These are phyloP conservation scores for Sugiyamaella paludigena DNA, from an alignment of 1,139 yeast genomes.

Conservation along the genomic window DNA sequence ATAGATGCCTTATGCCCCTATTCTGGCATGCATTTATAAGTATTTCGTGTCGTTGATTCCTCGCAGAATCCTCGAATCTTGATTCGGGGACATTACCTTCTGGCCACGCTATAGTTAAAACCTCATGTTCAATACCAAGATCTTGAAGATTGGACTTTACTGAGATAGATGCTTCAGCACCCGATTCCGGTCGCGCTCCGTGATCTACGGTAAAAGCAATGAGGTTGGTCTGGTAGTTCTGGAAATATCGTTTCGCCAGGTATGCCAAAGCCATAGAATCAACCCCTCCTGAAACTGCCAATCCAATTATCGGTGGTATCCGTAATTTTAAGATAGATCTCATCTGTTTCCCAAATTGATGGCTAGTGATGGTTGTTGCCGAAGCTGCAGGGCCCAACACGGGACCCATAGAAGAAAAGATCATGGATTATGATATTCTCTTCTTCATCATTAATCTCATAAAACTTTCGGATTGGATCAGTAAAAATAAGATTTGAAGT, in stretches of 20 bases:
- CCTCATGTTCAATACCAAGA: constrained; percentile 46
- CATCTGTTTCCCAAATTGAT: constrained; percentile 14
- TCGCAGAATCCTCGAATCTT: constrained; percentile 28
- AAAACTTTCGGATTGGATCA: too few species aligned
- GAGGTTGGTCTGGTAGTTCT: constrained; percentile 35
- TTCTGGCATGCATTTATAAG: constrained; percentile 42
- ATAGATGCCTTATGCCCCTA: constrained; percentile 38
- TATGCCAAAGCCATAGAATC: constrained; percentile 71
- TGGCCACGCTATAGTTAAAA: constrained; percentile 41
- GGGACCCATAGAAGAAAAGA: too few species aligned
- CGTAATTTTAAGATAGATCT: constrained; percentile 9
- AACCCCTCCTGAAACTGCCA: constrained; percentile 77
- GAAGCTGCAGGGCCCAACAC: neutral
- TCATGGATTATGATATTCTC: too few species aligned
- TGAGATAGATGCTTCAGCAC: constrained; percentile 50
- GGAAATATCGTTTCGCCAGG: constrained; percentile 41
- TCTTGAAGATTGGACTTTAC: constrained; percentile 40
- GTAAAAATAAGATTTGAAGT: too few species aligned
- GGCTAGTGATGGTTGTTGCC: neutral
- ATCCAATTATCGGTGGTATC: constrained; percentile 26
- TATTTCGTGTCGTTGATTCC: constrained; percentile 50
- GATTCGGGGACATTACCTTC: constrained; percentile 19
- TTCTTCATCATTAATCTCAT: too few species aligned
- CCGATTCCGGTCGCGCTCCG: constrained; percentile 47
- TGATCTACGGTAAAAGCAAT: constrained; percentile 61